phyloP scores from a whole-genome alignment of 441 rosid species.

The Pelargonium fulgidum region DNA sequence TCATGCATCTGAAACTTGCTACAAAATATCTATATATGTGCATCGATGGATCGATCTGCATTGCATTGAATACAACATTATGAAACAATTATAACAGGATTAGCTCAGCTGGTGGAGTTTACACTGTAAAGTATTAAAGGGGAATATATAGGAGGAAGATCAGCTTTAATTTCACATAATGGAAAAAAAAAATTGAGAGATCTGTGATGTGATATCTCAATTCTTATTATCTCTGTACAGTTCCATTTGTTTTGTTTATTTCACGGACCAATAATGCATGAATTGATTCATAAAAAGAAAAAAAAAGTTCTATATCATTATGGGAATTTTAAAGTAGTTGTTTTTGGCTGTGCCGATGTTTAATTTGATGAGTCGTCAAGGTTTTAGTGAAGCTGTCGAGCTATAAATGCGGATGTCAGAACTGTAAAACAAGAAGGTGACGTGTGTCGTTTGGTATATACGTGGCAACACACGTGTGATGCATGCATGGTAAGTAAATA shows the following conservation, averaged over 20 bases:
- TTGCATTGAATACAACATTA: background rate
- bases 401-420: background rate
- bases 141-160: conserved; percentile 20
- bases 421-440: background rate
- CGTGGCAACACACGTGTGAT: background rate
- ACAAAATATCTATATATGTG: conserved; percentile 14
- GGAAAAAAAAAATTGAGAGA: conserved; percentile 11
- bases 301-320: background rate
- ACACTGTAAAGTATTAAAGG: conserved; percentile 32
- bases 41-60: too few relatives aligned
- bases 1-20: conserved; percentile 12
- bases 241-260: background rate
- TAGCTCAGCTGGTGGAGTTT: conserved; percentile 21
- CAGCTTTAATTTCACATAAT: background rate
- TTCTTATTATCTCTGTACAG: conserved; percentile 1
- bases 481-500: background rate
- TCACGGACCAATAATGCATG: too few relatives aligned
- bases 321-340: too few relatives aligned
- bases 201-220: background rate
- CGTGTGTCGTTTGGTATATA: background rate
- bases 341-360: too few relatives aligned
- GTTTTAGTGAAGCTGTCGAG: background rate
- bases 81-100: conserved; percentile 20
- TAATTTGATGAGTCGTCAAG: background rate
- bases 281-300: too few relatives aligned